A percentile compares a stretch with the other conserved stretches of the same genome.
These are phyloP conservation scores for Penicillium sp. DNA, from an alignment of 2,329 filamentous ascomycete species.

Conservation along the genomic window DNA sequence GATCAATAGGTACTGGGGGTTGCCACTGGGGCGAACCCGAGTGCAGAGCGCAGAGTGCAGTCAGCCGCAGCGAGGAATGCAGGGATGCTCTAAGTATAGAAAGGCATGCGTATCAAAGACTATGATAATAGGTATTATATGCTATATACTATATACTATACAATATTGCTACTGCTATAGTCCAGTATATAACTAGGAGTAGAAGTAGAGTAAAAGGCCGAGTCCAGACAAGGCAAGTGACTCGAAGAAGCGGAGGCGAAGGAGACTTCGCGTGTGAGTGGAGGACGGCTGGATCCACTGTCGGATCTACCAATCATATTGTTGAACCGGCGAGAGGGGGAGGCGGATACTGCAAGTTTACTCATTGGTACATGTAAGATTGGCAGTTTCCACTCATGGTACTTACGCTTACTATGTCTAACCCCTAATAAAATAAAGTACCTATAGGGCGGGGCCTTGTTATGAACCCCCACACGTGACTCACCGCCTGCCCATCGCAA, in stretches of 20 bases:
- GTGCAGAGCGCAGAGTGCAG: background rate
- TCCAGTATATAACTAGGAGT: no score
- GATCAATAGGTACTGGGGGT: background rate
- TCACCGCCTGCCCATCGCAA: constrained; percentile 26
- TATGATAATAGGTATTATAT: no score
- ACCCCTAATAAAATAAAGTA: background rate
- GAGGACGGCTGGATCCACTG: background rate
- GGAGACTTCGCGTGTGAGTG: background rate
- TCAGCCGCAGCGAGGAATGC: constrained; percentile 9
- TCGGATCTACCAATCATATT: background rate
- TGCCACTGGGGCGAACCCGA: background rate
- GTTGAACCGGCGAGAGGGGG: background rate
- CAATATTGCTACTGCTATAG: no score
- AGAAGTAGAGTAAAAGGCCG: background rate
- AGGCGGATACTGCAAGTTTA: background rate
- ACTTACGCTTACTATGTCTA: background rate
- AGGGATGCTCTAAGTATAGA: constrained; percentile 4
- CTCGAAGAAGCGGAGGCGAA: constrained; percentile 15
- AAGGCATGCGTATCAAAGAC: background rate
- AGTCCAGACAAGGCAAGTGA: constrained; percentile 13
- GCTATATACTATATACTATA: no score
- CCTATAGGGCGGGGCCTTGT: background rate
- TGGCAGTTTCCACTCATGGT: background rate
- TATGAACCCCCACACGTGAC: constrained; percentile 25
- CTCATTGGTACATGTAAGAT: background rate